Percentiles rank a stretch among this genome's conserved stretches.
Evolutionary conservation across 768 basidiomycete species (phyloP).

Genomic region (Russula olivacea): DNA sequence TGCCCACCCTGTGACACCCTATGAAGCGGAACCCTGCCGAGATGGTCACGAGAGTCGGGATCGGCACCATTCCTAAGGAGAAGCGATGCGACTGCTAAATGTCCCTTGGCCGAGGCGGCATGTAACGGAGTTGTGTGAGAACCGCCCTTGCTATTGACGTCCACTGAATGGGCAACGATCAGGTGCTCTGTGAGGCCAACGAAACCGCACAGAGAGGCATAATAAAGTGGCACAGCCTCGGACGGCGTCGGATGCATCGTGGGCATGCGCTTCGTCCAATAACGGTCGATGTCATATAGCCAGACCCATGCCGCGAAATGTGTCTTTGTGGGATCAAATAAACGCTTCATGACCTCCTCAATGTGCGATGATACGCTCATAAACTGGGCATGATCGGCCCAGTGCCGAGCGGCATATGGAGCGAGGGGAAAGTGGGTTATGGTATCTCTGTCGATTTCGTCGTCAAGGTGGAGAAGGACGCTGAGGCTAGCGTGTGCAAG

Average conservation of each 20-base stretch:
- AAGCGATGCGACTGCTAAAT: neutral
- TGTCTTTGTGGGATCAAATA: neutral
- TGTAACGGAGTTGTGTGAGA: neutral
- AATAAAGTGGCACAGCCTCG: neutral
- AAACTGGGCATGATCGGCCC: constrained; percentile 6
- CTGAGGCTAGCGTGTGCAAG: constrained; percentile 3
- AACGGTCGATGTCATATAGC: neutral
- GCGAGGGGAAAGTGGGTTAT: neutral
- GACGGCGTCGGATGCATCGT: neutral
- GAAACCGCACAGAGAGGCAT: constrained; percentile 9
- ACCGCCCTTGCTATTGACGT: neutral
- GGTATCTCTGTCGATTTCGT: neutral
- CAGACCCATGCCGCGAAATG: constrained; percentile 13
- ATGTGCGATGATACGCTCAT: neutral
- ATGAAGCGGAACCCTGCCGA: neutral
- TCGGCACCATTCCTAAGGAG: neutral
- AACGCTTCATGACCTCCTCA: neutral
- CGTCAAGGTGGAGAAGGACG: constrained; percentile 6
- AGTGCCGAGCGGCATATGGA: neutral
- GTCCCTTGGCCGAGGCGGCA: neutral
- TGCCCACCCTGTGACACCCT: neutral
- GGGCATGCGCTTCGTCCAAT: neutral
- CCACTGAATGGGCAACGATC: neutral
- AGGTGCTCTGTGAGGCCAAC: neutral
- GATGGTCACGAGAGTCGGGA: neutral